Evolutionary conservation across 805 yeast species (phyloP).

Genomic region (Jamesozyma gamospora): DNA sequence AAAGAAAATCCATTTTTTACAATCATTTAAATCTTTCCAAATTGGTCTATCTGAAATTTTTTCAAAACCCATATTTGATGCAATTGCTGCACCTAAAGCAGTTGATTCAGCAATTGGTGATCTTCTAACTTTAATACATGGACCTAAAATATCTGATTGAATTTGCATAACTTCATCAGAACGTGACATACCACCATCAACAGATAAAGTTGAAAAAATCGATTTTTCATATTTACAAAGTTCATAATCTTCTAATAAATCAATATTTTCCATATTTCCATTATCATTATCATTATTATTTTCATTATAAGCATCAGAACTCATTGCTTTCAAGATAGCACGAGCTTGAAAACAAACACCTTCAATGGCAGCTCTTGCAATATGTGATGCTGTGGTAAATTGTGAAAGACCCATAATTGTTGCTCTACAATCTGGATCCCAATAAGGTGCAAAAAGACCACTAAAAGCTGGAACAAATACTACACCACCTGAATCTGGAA

Average conservation of each 20-base stretch:
- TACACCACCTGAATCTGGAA: constrained; percentile 77
- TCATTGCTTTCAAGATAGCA: constrained; percentile 86
- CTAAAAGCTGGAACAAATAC: constrained; percentile 92
- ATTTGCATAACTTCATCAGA: constrained; percentile 88
- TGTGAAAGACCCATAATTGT: constrained; percentile 89
- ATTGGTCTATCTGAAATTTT: constrained; percentile 46
- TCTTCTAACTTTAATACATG: constrained; percentile 69
- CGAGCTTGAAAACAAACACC: constrained; percentile 92
- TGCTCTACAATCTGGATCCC: constrained; percentile 90
- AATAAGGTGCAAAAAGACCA: constrained; percentile 90
- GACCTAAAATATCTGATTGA: constrained; percentile 86
- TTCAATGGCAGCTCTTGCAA: constrained; percentile 89
- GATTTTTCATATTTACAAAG: constrained; percentile 34
- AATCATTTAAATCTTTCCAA: constrained; percentile 72
- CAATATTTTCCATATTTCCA: too few relatives aligned
- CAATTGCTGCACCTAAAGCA: constrained; percentile 92
- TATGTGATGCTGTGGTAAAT: constrained; percentile 82
- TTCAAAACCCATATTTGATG: constrained; percentile 63
- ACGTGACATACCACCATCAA: constrained; percentile 93
- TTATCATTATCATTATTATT: background rate
- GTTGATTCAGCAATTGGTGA: constrained; percentile 84
- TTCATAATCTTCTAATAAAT: constrained; percentile 7
- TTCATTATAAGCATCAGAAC: constrained; percentile 59
- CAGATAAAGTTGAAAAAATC: constrained; percentile 51
- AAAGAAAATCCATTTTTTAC: constrained; percentile 82